Evolutionary conservation across 768 basidiomycete genomes (phyloP).

Genomic region (Pleurotus sapidus): DNA sequence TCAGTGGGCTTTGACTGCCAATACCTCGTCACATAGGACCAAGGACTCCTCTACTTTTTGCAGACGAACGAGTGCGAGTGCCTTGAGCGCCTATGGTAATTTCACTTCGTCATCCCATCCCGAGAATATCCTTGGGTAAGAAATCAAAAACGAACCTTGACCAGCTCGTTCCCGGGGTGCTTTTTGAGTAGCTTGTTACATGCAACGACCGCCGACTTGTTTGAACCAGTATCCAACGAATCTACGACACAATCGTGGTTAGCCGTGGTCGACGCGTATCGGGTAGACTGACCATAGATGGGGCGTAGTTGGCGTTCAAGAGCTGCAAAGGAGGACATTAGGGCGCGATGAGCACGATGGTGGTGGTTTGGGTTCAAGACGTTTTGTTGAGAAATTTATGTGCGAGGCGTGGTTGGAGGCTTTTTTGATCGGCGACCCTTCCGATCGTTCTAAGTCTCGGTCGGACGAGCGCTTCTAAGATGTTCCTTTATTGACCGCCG

Average conservation of each 20-base stretch:
- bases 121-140: conserved; percentile 9
- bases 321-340: conserved; percentile 50
- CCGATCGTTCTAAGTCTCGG: not conserved
- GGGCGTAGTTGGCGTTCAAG: conserved; percentile 82
- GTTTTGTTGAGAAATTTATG: conserved; percentile 8
- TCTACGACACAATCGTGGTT: conserved; percentile 39
- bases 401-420: conserved; percentile 6
- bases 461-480: conserved; percentile 7
- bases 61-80: conserved; percentile 77
- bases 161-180: conserved; percentile 66
- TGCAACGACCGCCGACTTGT: conserved; percentile 80
- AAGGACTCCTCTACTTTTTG: conserved; percentile 87
- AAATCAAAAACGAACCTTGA: conserved; percentile 50
- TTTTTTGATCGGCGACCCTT: conserved; percentile 14
- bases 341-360: conserved; percentile 6
- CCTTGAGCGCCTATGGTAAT: conserved; percentile 66
- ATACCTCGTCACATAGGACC: conserved; percentile 74
- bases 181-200: conserved; percentile 91
- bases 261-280: conserved; percentile 1
- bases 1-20: conserved; percentile 70
- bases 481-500: conserved; percentile 8
- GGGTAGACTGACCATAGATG: conserved; percentile 64
- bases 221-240: conserved; percentile 82
- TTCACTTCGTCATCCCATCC: conserved; percentile 11
- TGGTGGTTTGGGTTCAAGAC: conserved; percentile 3